phyloP scores from a whole-genome alignment of 345 rosid genomes.

The Turnera subulata region DNA sequence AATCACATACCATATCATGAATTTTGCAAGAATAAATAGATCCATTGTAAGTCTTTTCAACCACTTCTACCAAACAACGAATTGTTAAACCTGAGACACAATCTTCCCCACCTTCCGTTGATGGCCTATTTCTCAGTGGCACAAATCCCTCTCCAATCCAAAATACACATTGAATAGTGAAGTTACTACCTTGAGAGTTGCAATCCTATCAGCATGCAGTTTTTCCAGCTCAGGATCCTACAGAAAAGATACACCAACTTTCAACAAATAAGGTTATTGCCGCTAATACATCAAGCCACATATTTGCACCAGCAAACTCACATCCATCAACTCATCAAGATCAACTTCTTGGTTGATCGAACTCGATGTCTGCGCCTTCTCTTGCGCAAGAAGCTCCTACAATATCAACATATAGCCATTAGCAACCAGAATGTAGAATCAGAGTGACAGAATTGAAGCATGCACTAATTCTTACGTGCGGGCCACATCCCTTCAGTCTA shows the following conservation, averaged over 20 bases:
- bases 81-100: constrained; percentile 53
- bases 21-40: constrained; percentile 34
- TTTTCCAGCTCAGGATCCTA: constrained; percentile 96
- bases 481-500: not conserved
- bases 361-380: constrained; percentile 54
- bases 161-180: not conserved
- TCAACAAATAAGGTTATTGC: not conserved
- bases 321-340: constrained; percentile 96
- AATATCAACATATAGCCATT: constrained; percentile 9
- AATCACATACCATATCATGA: constrained; percentile 46
- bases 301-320: constrained; percentile 31
- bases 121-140: constrained; percentile 38
- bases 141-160: constrained; percentile 74
- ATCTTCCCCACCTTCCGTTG: constrained; percentile 48
- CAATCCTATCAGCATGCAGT: constrained; percentile 86
- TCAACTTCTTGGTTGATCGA: constrained; percentile 67
- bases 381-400: constrained; percentile 71
- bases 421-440: constrained; percentile 5
- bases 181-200: constrained; percentile 73
- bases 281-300: not conserved
- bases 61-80: constrained; percentile 59
- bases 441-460: not conserved
- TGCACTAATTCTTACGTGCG: too few relatives aligned
- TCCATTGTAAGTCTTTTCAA: constrained; percentile 51
- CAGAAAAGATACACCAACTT: constrained; percentile 10